These are phyloP conservation scores for Mucor piriformis DNA, from an alignment of 371 early-diverging fungal species.

Conservation along the genomic window DNA sequence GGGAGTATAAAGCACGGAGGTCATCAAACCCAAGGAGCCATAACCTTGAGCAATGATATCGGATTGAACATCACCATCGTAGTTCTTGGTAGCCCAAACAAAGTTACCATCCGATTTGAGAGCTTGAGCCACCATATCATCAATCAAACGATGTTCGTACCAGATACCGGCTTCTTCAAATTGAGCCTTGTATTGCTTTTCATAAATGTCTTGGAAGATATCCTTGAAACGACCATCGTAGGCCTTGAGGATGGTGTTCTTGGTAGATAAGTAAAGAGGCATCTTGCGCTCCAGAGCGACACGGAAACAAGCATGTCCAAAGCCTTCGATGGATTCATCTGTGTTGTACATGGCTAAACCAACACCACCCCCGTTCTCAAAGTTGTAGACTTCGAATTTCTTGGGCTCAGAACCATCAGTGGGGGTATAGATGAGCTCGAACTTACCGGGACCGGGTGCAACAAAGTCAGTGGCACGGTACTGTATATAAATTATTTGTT, in stretches of 20 bases:
- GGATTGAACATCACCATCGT: conserved; percentile 94
- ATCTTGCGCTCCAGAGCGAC: conserved; percentile 82
- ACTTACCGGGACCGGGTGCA: conserved; percentile 86
- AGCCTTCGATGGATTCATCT: conserved; percentile 89
- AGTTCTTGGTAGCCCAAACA: conserved; percentile 97
- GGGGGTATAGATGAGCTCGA: conserved; percentile 89
- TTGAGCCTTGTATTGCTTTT: conserved; percentile 70
- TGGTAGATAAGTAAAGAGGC: conserved; percentile 95
- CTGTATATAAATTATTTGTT: conserved; percentile 34
- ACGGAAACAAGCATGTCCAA: conserved; percentile 94
- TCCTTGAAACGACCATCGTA: conserved; percentile 99
- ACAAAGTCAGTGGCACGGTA: conserved; percentile 96
- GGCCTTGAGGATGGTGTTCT: conserved; percentile 96
- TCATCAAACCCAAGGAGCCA: conserved; percentile 94
- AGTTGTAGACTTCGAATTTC: conserved; percentile 78
- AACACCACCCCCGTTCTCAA: conserved; percentile 80
- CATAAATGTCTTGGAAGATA: conserved; percentile 91
- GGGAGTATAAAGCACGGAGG: conserved; percentile 92
- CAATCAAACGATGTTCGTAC: conserved; percentile 97
- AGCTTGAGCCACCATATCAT: conserved; percentile 98
- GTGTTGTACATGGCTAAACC: conserved; percentile 96
- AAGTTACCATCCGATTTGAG: conserved; percentile 95
- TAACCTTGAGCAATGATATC: conserved; percentile 95
- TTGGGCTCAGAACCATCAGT: conserved; percentile 69
- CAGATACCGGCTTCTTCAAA: conserved; percentile 82